Conservation (phyloP, 2,329 filamentous ascomycete genomes). For the Dactylellina haptotyla region DNA sequence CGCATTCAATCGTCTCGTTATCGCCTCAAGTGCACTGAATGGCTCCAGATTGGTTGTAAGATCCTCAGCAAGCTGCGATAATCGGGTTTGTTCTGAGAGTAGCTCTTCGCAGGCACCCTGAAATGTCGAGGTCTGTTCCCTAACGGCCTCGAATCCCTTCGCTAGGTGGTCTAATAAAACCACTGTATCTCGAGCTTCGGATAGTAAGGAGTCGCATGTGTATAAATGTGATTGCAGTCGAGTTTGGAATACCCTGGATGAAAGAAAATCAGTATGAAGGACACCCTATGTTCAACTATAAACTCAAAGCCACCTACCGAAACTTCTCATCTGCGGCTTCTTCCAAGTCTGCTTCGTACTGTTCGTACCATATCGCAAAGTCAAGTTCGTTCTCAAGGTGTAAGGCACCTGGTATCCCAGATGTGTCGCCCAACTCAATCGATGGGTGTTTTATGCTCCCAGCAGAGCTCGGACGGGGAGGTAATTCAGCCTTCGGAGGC, state of each 20-base stretch:
- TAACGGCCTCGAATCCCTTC: slow-evolving; percentile 85
- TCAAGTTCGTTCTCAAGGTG: slow-evolving; percentile 66
- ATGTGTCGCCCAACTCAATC: slow-evolving; percentile 51
- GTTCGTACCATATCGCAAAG: slow-evolving; percentile 70
- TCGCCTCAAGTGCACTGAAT: slow-evolving; percentile 91
- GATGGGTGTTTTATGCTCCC: slow-evolving; percentile 45
- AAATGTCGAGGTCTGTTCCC: slow-evolving; percentile 91
- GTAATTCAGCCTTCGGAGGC: slow-evolving; percentile 55
- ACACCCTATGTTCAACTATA: too few relatives aligned
- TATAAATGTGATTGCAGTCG: slow-evolving; percentile 63
- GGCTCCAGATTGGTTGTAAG: slow-evolving; percentile 92
- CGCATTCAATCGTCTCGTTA: slow-evolving; percentile 88
- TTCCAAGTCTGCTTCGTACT: slow-evolving; percentile 74
- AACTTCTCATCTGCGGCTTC: slow-evolving; percentile 88
- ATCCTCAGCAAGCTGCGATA: slow-evolving; percentile 81
- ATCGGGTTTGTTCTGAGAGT: slow-evolving; percentile 79
- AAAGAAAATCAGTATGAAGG: slow-evolving; percentile 5
- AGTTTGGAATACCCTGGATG: slow-evolving; percentile 80
- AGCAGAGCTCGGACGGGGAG: slow-evolving; percentile 55
- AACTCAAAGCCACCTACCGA: slow-evolving; percentile 71
- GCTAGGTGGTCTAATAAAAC: slow-evolving; percentile 80
- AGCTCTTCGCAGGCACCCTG: slow-evolving; percentile 90
- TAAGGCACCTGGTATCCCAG: slow-evolving; percentile 58
- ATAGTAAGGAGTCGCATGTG: slow-evolving; percentile 81
- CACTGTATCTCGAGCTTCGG: slow-evolving; percentile 79